A percentile compares a stretch with the other conserved stretches of the same genome.
These are phyloP conservation scores for Xylaria nigripes DNA, from an alignment of 495 filamentous ascomycete species.

Conservation along the genomic window DNA sequence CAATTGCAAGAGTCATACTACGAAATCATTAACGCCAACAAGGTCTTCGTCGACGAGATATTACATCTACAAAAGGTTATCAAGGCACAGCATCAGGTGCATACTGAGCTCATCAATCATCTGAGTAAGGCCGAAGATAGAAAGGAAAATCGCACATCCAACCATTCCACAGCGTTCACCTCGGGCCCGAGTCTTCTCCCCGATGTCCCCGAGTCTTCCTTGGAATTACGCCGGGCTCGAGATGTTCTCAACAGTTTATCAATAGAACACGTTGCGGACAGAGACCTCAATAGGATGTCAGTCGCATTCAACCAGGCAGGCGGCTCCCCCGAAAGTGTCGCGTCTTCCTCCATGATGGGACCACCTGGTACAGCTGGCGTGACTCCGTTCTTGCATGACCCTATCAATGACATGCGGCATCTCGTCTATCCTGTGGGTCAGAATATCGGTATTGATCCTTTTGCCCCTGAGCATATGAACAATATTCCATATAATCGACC, in stretches of 20 bases:
- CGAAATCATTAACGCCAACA: conserved; percentile 76
- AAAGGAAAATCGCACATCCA: conserved; percentile 34
- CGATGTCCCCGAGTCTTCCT: conserved; percentile 54
- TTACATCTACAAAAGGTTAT: conserved; percentile 84
- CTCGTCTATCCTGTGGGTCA: conserved; percentile 87
- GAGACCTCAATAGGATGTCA: conserved; percentile 67
- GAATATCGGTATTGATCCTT: conserved; percentile 86
- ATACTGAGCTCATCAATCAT: conserved; percentile 43
- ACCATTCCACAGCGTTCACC: conserved; percentile 32
- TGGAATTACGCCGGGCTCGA: conserved; percentile 80
- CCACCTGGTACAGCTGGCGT: conserved; percentile 27
- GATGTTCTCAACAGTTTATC: conserved; percentile 77
- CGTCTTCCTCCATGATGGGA: conserved; percentile 37
- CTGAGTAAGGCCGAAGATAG: conserved; percentile 39
- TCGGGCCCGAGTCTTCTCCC: conserved; percentile 33
- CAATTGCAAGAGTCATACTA: conserved; percentile 76
- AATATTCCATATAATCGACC: conserved; percentile 76
- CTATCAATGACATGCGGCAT: conserved; percentile 62
- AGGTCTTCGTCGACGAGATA: conserved; percentile 79
- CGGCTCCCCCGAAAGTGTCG: conserved; percentile 39
- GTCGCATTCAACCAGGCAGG: conserved; percentile 58
- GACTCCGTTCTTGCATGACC: conserved; percentile 36
- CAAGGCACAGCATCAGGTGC: conserved; percentile 55
- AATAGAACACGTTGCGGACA: conserved; percentile 68
- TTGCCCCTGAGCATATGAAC: conserved; percentile 86